Conservation (phyloP, 1,139 yeast species). For the Taiozyma sp. region DNA sequence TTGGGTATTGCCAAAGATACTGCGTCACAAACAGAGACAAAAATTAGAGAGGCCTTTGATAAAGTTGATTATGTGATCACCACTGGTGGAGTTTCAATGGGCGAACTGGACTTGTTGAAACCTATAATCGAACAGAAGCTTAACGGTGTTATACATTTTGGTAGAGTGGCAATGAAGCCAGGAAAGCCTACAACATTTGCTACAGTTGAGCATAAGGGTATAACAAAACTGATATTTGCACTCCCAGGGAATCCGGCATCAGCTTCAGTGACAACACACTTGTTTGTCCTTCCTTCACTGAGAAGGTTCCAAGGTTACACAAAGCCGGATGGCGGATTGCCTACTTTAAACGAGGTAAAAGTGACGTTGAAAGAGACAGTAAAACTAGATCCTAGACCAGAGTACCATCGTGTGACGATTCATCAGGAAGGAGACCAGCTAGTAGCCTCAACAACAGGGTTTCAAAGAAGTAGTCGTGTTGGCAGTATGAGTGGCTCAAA, state of each 20-base stretch:
- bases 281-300: conserved; percentile 42
- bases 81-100: conserved; percentile 53
- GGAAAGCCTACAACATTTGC: conserved; percentile 53
- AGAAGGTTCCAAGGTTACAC: conserved; percentile 29
- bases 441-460: conserved; percentile 38
- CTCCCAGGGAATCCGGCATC: conserved; percentile 52
- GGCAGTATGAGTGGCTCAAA: conserved; percentile 40
- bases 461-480: conserved; percentile 43
- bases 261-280: conserved; percentile 38
- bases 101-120: conserved; percentile 42
- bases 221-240: conserved; percentile 33
- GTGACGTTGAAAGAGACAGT: conserved; percentile 28
- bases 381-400: conserved; percentile 41
- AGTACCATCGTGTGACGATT: conserved; percentile 39
- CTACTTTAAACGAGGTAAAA: conserved; percentile 26
- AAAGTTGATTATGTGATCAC: conserved; percentile 38
- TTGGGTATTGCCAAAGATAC: conserved; percentile 39
- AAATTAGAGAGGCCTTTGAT: conserved; percentile 25
- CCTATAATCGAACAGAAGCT: conserved; percentile 37
- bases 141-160: conserved; percentile 42
- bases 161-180: conserved; percentile 49
- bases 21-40: conserved; percentile 21
- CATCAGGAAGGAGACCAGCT: conserved; percentile 23
- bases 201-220: conserved; percentile 25
- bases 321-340: conserved; percentile 13